These are phyloP conservation scores for Hericium coralloides DNA, from an alignment of 768 basidiomycete genomes.

Conservation along the genomic window DNA sequence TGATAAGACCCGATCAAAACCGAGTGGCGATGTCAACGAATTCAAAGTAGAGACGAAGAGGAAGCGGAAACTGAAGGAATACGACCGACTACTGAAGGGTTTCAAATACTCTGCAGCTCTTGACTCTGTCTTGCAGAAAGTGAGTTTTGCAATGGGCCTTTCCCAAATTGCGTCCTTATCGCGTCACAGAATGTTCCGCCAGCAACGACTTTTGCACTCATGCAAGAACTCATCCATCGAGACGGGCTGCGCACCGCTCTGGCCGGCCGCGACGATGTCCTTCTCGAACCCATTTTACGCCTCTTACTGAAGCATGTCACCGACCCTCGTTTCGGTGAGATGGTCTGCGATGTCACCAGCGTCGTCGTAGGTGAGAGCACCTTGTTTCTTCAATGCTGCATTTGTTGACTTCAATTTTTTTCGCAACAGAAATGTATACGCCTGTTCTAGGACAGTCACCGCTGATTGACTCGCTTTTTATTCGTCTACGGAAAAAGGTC, in stretches of 20 bases:
- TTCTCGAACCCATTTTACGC: conserved; percentile 85
- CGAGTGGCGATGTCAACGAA: conserved; percentile 61
- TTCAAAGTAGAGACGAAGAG: conserved; percentile 67
- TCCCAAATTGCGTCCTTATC: neutral
- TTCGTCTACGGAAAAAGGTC: conserved; percentile 78
- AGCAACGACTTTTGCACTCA: conserved; percentile 77
- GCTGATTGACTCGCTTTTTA: conserved; percentile 78
- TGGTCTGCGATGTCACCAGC: conserved; percentile 72
- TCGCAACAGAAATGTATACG: conserved; percentile 72
- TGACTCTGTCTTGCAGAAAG: conserved; percentile 85
- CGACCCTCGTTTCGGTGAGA: conserved; percentile 88
- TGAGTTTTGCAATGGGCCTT: conserved; percentile 21
- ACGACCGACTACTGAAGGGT: conserved; percentile 80
- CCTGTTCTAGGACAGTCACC: conserved; percentile 92
- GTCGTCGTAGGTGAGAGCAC: conserved; percentile 69
- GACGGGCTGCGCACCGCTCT: conserved; percentile 85
- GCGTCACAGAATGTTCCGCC: conserved; percentile 65
- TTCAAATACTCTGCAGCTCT: conserved; percentile 95
- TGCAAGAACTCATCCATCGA: conserved; percentile 88
- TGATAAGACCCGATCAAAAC: conserved; percentile 37
- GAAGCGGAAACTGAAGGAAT: conserved; percentile 67
- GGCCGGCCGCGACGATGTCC: conserved; percentile 85
- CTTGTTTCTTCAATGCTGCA: neutral
- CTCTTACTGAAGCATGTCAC: conserved; percentile 77
- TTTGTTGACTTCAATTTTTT: conserved; percentile 4